These are phyloP conservation scores for Pyrrhoderma lamaoense DNA, from an alignment of 1,284 basidiomycete species.

Conservation along the genomic window DNA sequence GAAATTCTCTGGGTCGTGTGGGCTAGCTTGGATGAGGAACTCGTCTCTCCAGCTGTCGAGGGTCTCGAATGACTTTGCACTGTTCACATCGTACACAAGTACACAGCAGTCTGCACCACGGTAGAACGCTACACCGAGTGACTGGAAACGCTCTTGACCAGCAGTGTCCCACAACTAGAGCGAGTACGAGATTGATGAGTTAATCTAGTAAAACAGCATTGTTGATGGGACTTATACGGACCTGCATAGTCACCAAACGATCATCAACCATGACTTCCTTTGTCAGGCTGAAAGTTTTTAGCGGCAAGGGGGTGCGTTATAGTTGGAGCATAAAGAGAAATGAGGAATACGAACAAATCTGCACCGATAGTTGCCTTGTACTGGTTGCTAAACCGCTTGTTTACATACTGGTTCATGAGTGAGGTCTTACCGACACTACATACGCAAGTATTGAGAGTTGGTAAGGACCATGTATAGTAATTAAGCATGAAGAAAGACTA, in stretches of 20 bases:
- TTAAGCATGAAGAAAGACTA: conserved; percentile 30
- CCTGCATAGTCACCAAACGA: conserved; percentile 98
- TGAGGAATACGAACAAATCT: conserved; percentile 66
- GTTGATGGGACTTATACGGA: conserved; percentile 28
- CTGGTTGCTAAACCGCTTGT: conserved; percentile 99
- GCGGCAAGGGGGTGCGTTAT: conserved; percentile 13
- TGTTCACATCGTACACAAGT: conserved; percentile 98
- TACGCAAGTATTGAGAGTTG: conserved; percentile 3
- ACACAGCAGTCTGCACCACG: conserved; percentile 99
- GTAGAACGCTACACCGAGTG: conserved; percentile 97
- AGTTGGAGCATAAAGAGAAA: not conserved
- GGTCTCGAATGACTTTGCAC: conserved; percentile 96
- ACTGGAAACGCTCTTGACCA: conserved; percentile 98
- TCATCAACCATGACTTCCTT: conserved; percentile 99
- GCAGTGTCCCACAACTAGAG: conserved; percentile 96
- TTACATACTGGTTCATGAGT: conserved; percentile 99
- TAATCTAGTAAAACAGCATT: conserved; percentile 4
- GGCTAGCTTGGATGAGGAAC: conserved; percentile 96
- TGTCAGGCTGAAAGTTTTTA: conserved; percentile 62
- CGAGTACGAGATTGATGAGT: not conserved
- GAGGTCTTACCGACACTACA: conserved; percentile 98
- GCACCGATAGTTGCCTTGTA: conserved; percentile 98
- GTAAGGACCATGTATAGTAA: conserved; percentile 14
- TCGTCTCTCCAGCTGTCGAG: conserved; percentile 97
- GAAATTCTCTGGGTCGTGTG: conserved; percentile 98